Percentiles rank a stretch among this genome's conserved stretches.
Evolutionary conservation across 495 filamentous ascomycete genomes (phyloP).

Genomic region (Podospora pseudopauciseta): DNA sequence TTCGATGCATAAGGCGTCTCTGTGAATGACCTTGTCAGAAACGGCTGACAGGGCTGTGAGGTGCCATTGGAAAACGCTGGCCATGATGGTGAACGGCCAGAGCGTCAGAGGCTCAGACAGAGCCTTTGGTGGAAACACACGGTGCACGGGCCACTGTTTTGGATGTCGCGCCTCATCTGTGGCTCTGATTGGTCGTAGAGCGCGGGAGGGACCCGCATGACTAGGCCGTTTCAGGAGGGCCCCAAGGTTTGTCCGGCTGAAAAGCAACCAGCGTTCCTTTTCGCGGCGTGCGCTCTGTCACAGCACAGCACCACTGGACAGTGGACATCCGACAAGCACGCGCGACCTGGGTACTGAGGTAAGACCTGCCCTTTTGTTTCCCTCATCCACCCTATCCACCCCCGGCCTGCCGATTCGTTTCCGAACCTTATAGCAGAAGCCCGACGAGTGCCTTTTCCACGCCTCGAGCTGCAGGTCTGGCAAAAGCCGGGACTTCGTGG

Average conservation of each 20-base stretch:
- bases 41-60: background rate
- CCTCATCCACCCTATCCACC: conserved; percentile 33
- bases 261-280: conserved; percentile 16
- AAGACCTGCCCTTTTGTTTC: conserved; percentile 38
- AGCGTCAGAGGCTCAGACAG: too few relatives aligned
- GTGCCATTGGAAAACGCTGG: background rate
- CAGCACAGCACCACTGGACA: conserved; percentile 23
- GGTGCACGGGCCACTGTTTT: background rate
- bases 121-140: background rate
- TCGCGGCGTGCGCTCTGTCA: conserved; percentile 21
- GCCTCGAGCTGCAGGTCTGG: conserved; percentile 23
- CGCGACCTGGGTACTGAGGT: conserved; percentile 38
- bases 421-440: background rate
- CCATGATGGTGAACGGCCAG: too few relatives aligned
- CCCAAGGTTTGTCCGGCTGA: conserved; percentile 26
- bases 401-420: conserved; percentile 30
- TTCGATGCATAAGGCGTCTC: too few relatives aligned
- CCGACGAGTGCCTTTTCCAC: conserved; percentile 12
- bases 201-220: conserved; percentile 15
- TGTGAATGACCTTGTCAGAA: background rate
- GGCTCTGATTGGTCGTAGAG: conserved; percentile 21
- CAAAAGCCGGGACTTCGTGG: conserved; percentile 17
- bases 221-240: conserved; percentile 21
- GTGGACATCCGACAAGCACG: conserved; percentile 35
- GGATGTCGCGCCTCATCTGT: conserved; percentile 11